Base-by-base conservation (phyloP, 164 flowering plant species). In the Santalum album region DNA sequence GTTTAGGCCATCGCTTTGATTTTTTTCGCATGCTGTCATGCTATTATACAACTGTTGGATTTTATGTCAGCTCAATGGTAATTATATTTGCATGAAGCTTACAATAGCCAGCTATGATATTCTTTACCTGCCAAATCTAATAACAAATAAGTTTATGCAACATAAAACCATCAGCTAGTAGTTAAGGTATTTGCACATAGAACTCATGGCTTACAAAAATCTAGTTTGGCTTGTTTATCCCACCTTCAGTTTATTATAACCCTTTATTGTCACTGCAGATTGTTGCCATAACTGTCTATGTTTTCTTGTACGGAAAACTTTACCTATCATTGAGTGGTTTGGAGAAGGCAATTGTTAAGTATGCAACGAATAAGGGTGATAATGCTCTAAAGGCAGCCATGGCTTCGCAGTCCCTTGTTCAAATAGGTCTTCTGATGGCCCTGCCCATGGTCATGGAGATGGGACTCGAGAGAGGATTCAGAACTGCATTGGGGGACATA, bases 361-460 rank as follows among this genome's bases (percentile, higher is more conserved):
- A 6, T n/a, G 55, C 55, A 11, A 20, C 29, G 49, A 0, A 16
- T 7, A 49, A 23, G 25, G 48, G 38, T 12, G 25, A 43, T 21
- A 15, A 49, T 12, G 27, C 59, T 12, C 49, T 62, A 1, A 25
- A 49, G 15, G 50, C 49, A 17, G 60, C 55, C 12, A 25, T 62
- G 60, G 60, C 49, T 25, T 49, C 60, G 7, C 66, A 62, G 55
- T 62, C 55, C 12, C 20, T 62, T 17, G 50, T 48, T 55, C 72
- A 68, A 34, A 21, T 68, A 3, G 72, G 72, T 21, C 35, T 68
- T 1, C 38, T 68, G 29, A 63, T 50, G 44, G 54, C 65, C 3
- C 43, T 68, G 42, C 72, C 72, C 11, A 68, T 68, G 71, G 21
- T 62, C 19, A 52, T 67, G 45, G 67, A 67, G 34, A 67, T 36